A percentile compares a stretch with the other conserved stretches of the same genome.
These are phyloP conservation scores for Prunus mongolica DNA, from an alignment of 306 rosid species.

Conservation along the genomic window DNA sequence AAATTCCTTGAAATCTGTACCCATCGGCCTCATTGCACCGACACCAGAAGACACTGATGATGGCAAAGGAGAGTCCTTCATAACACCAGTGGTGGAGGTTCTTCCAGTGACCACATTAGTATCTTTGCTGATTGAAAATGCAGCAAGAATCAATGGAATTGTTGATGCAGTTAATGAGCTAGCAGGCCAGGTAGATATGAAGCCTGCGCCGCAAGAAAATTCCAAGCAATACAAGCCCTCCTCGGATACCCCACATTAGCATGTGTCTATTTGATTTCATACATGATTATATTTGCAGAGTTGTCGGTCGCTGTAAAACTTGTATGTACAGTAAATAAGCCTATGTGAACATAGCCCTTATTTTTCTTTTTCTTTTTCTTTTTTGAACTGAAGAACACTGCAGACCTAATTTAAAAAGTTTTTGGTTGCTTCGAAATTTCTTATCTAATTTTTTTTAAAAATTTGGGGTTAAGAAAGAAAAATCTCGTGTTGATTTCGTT, in stretches of 20 bases:
- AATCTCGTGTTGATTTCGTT: no score
- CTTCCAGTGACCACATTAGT: conserved; percentile 51
- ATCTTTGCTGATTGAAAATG: conserved; percentile 56
- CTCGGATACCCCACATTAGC: background rate
- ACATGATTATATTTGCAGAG: background rate
- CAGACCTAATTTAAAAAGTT: background rate
- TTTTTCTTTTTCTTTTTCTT: no score
- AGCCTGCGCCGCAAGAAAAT: background rate
- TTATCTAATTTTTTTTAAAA: background rate
- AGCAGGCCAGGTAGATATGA: conserved; percentile 34
- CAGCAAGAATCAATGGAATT: conserved; percentile 49
- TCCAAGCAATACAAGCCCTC: background rate
- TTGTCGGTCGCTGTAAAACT: background rate
- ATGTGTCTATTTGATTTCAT: no score
- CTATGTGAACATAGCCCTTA: background rate
- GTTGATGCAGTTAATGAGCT: conserved; percentile 52
- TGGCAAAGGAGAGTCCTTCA: background rate
- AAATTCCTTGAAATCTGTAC: conserved; percentile 38
- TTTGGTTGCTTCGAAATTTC: background rate
- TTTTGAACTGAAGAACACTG: background rate
- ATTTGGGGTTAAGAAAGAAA: background rate
- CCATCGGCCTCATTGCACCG: conserved; percentile 10
- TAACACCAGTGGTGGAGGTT: conserved; percentile 37
- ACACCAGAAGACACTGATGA: background rate
- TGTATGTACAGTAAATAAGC: background rate